Evolutionary conservation across 495 filamentous ascomycete species (phyloP), one percentile per base, ranked within the genome.

Genomic region (Chaetomium cochliodes): DNA sequence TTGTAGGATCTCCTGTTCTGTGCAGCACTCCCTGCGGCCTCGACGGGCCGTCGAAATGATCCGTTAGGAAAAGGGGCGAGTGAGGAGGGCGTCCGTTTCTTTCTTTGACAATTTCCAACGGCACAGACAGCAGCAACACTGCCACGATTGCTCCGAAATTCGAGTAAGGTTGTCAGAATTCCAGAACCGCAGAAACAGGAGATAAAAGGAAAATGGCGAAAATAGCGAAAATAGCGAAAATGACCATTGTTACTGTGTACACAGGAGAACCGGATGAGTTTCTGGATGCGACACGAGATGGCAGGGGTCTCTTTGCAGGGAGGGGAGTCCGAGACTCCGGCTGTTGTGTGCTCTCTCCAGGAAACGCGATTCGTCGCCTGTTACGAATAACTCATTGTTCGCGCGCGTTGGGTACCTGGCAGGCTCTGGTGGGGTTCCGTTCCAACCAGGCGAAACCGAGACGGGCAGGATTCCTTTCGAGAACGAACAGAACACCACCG

Each of bases 1-100:
- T 46, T 56, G 60, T 46, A 41, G 39, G 23, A 33, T 54, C 60
- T 44, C 60, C 50, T 55, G 20, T 62, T 44, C 49, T 18, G 25
- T 51, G 46, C 46, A 33, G 55, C 41, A 33, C 23, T 20, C 20
- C 25, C 55, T 46, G 55, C 39, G 37, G 12, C n/a, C 7, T 44
- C 22, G 57, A 59, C 20, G 39, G 44, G 25, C 16, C 25, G 16
- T 13, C 0, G 25, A 49, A 22, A 58, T 25, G 56, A 18, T 30
- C 22, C 41, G 4, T 41, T 41, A 12, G 33, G 20, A 20, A 56
- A 55, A 33, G 16, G 25, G 26, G 51, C 3, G 4, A 18, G 18
- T 7, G 15, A 18, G 18, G 30, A 11, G 22, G 25, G 25, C 16
- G 22, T 51, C 18, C 18, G 18, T 51, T 13, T 12, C 25, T 26